A percentile compares a stretch with the other conserved stretches of the same genome.
phyloP scores from a whole-genome alignment of 306 rosid genomes.

The Trifolium fragiferum region DNA sequence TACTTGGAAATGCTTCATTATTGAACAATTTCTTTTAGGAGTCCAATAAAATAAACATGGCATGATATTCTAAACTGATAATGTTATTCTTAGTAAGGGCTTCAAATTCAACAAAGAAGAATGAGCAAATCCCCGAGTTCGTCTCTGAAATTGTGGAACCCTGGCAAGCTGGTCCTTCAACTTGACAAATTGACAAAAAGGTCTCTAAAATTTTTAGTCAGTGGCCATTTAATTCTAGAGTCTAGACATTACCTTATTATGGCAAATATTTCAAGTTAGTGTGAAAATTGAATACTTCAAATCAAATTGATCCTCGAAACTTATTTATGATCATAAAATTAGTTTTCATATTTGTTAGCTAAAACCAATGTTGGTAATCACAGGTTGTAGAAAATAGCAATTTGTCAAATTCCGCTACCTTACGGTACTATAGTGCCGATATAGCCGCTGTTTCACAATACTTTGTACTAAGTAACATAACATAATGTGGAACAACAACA shows the following conservation, averaged over 20 bases:
- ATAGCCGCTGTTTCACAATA: no score
- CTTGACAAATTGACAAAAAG: conserved; percentile 1
- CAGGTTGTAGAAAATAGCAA: neutral
- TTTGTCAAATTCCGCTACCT: neutral
- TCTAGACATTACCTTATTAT: neutral
- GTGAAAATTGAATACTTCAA: neutral
- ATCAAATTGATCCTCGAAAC: neutral
- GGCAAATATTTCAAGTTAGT: neutral
- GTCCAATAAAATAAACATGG: neutral
- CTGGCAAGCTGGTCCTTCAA: neutral
- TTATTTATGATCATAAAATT: neutral
- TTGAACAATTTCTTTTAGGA: neutral
- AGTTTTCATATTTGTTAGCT: neutral
- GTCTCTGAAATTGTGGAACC: neutral
- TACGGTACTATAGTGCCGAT: neutral
- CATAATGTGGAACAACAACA: no score
- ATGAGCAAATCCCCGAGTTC: neutral
- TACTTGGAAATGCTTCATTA: neutral
- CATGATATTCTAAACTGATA: neutral
- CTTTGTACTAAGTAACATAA: no score
- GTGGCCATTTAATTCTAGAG: neutral
- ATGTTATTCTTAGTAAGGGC: neutral
- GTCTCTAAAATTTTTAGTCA: neutral
- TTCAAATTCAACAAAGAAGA: conserved; percentile 3
- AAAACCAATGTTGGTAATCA: neutral